Base-by-base conservation (phyloP, 495 filamentous ascomycete genomes). In the Penicillium fimorum region DNA sequence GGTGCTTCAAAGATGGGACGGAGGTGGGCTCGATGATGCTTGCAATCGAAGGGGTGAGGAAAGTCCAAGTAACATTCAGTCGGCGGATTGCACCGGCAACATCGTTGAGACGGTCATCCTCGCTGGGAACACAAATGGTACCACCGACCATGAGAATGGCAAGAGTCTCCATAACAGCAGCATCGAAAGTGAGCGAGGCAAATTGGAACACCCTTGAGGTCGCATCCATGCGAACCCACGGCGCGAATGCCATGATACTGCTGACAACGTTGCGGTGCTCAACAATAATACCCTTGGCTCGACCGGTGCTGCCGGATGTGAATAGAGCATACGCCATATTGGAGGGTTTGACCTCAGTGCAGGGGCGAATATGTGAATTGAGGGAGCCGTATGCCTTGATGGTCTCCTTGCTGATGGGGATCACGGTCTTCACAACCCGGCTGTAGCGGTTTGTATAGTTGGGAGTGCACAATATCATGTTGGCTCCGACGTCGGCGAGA, bases 121-220 rank as follows among this genome's bases (percentile, higher is more conserved):
- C 80, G 60, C 75, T 79, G 2, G 83, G 84, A 30, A 89, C 75
- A 63, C 86, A 89, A 4, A 86, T 70, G 51, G 76, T 81, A 25
- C 79, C 85, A 18, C 86, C 86, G n/a, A 73, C 51, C 52, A 80
- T 79, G 17, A 83, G 56, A 5, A 79, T 75, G 11, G 73, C 76
- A 12, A 82, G 63, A 10, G 76, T 74, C 55, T 84, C 80, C 67
- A 79, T 63, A 18, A 83, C 61, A 18, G 73, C 76, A 18, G 79
- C 80, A 62, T 84, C 81, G 46, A 83, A 84, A 0, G 78, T 81
- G 33, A 80, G 68, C 0, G 80, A 80, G 5, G 81, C 80, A 47
- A 82, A 84, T 51, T 83, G 80, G 56, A 83, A 78, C 2, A 73
- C 73, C 17, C 80, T 60, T 8, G 77, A 75, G 0, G 71, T 61